Evolutionary conservation across 1,284 basidiomycete genomes (phyloP).

Genomic region (Amylostereum areolatum): DNA sequence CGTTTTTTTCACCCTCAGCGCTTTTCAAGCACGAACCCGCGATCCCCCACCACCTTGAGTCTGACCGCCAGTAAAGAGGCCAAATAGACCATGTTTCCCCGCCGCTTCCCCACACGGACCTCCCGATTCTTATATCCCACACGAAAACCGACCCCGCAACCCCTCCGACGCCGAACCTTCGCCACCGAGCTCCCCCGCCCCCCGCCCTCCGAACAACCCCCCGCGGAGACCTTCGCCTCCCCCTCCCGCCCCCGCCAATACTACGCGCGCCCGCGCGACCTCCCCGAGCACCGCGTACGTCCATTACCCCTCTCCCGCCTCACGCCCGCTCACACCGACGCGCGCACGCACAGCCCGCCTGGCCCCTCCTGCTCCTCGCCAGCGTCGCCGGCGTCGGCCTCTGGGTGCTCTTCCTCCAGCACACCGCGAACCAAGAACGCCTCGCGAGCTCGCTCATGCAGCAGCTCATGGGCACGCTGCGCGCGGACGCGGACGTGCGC

Average conservation of each 20-base stretch:
- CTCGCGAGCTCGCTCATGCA: slow-evolving; percentile 71
- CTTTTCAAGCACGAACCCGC: no score
- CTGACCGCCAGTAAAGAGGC: no score
- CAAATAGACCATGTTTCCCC: no score
- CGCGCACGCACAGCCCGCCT: slow-evolving; percentile 34
- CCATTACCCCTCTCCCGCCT: not conserved
- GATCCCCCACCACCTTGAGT: no score
- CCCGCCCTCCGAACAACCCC: slow-evolving; percentile 18
- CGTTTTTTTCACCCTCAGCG: no score
- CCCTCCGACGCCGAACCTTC: slow-evolving; percentile 2
- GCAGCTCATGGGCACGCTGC: slow-evolving; percentile 54
- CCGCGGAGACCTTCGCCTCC: slow-evolving; percentile 26
- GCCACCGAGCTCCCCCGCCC: slow-evolving; percentile 15
- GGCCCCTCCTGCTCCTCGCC: slow-evolving; percentile 54
- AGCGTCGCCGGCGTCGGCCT: slow-evolving; percentile 47
- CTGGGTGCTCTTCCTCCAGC: slow-evolving; percentile 64
- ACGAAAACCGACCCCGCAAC: no score
- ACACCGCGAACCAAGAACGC: slow-evolving; percentile 71
- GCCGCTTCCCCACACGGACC: no score
- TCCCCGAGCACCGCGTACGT: slow-evolving; percentile 38
- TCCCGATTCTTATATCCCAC: no score
- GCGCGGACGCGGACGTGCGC: slow-evolving; percentile 41
- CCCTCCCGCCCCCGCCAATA: slow-evolving; percentile 28
- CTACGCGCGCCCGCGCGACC: slow-evolving; percentile 31
- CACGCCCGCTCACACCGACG: not conserved